phyloP scores from a whole-genome alignment of 306 rosid species.

The Quercus cerris region DNA sequence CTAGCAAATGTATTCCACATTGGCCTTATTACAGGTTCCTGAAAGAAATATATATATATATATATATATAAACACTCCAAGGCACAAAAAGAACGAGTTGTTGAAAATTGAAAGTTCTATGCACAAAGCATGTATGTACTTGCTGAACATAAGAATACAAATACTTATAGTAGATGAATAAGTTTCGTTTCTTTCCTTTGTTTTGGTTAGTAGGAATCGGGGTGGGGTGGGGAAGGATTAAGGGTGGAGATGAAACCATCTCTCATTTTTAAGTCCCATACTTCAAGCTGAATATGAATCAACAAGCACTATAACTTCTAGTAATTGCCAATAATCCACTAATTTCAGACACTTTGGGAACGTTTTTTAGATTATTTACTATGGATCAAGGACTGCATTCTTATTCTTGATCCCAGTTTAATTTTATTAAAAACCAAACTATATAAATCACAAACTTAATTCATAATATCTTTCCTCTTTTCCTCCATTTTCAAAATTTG shows the following conservation, averaged over 20 bases:
- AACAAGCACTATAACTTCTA: neutral
- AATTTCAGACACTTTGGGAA: neutral
- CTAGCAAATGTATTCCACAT: slow-evolving; percentile 89
- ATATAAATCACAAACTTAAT: neutral
- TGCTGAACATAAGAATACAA: slow-evolving; percentile 1
- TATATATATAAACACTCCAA: neutral
- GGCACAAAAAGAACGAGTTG: neutral
- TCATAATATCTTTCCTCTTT: neutral
- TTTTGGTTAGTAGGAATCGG: too few species aligned
- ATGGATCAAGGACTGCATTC: neutral
- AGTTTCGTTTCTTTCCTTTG: too few species aligned
- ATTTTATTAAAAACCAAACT: neutral
- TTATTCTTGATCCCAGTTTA: neutral
- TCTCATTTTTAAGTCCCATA: too few species aligned
- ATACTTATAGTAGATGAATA: neutral
- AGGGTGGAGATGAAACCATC: too few species aligned
- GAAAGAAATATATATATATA: too few species aligned
- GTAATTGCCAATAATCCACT: neutral
- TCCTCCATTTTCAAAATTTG: neutral
- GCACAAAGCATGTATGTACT: neutral
- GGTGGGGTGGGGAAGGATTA: too few species aligned
- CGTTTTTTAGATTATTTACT: too few species aligned
- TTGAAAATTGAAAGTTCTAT: neutral
- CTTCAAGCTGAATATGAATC: too few species aligned
- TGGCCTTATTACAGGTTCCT: slow-evolving; percentile 96